Evolutionary conservation across 495 filamentous ascomycete genomes (phyloP).

Genomic region (Penicillium antarcticum): DNA sequence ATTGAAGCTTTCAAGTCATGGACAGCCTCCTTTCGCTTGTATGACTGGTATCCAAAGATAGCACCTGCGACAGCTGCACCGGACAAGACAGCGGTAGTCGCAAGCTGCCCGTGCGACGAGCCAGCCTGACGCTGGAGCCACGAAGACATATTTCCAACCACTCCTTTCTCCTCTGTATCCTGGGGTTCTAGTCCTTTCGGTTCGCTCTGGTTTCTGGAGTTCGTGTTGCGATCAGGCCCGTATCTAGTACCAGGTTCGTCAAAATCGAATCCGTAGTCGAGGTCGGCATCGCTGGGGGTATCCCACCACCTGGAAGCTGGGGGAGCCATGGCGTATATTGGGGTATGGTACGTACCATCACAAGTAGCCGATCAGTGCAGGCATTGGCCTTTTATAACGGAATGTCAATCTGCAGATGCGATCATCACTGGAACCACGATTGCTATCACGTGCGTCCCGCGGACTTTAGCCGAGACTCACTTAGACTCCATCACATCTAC

Average conservation of each 20-base stretch:
- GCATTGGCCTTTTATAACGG: conserved; percentile 18
- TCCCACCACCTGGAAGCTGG: conserved; percentile 23
- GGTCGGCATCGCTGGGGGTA: conserved; percentile 19
- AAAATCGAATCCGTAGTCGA: conserved; percentile 32
- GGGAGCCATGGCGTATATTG: conserved; percentile 9
- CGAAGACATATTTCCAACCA: conserved; percentile 46
- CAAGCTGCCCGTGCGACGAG: conserved; percentile 62
- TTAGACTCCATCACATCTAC: no score
- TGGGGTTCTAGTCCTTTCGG: conserved; percentile 2
- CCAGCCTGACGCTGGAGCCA: conserved; percentile 54
- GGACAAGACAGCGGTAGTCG: conserved; percentile 71
- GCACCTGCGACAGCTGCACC: conserved; percentile 69
- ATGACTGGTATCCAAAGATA: conserved; percentile 69
- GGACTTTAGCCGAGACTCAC: neutral
- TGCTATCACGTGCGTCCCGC: conserved; percentile 20
- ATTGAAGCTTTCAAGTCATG: conserved; percentile 71
- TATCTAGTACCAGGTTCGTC: conserved; percentile 26
- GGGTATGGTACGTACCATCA: conserved; percentile 9
- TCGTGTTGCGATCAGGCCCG: conserved; percentile 10
- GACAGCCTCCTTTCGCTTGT: conserved; percentile 59
- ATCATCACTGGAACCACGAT: conserved; percentile 26
- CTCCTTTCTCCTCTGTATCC: conserved; percentile 8
- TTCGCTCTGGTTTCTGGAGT: conserved; percentile 1
- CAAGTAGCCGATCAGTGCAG: neutral
- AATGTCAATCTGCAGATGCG: conserved; percentile 21